Evolutionary conservation across 805 yeast species (phyloP).

Genomic region (Candida silvicultrix): DNA sequence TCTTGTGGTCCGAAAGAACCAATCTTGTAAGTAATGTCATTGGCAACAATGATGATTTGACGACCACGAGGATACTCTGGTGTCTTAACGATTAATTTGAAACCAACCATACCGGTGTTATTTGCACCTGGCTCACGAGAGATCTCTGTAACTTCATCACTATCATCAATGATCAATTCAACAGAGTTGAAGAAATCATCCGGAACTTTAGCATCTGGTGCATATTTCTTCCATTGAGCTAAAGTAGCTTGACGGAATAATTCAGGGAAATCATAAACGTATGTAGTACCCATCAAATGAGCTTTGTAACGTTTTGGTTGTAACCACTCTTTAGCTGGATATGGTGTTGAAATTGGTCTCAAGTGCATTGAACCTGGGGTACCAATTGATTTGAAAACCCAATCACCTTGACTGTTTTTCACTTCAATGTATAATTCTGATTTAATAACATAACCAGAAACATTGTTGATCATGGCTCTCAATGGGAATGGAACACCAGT

Average conservation of each 20-base stretch:
- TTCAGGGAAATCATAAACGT: slow-evolving; percentile 98
- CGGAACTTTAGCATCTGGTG: slow-evolving; percentile 52
- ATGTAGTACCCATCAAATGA: slow-evolving; percentile 96
- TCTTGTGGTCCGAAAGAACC: slow-evolving; percentile 99
- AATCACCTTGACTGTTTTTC: slow-evolving; percentile 85
- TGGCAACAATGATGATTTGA: slow-evolving; percentile 86
- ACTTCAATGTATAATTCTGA: slow-evolving; percentile 93
- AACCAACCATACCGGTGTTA: slow-evolving; percentile 96
- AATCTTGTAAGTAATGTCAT: slow-evolving; percentile 95
- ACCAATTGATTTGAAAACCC: slow-evolving; percentile 96
- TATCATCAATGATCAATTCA: slow-evolving; percentile 83
- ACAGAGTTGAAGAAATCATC: slow-evolving; percentile 71
- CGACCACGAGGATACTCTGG: slow-evolving; percentile 98
- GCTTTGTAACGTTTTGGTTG: slow-evolving; percentile 99
- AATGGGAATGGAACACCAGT: slow-evolving; percentile 91
- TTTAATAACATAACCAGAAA: slow-evolving; percentile 94
- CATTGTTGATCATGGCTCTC: slow-evolving; percentile 94
- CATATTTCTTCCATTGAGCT: slow-evolving; percentile 74
- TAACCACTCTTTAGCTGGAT: slow-evolving; percentile 95
- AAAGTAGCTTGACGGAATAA: slow-evolving; percentile 88
- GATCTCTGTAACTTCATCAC: slow-evolving; percentile 74
- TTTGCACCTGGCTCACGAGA: slow-evolving; percentile 96
- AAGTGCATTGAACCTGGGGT: slow-evolving; percentile 96
- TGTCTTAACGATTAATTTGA: slow-evolving; percentile 83
- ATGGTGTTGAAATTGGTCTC: slow-evolving; percentile 92